These are phyloP conservation scores for Leccinum pellstonianum DNA, from an alignment of 768 basidiomycete genomes.

Conservation along the genomic window DNA sequence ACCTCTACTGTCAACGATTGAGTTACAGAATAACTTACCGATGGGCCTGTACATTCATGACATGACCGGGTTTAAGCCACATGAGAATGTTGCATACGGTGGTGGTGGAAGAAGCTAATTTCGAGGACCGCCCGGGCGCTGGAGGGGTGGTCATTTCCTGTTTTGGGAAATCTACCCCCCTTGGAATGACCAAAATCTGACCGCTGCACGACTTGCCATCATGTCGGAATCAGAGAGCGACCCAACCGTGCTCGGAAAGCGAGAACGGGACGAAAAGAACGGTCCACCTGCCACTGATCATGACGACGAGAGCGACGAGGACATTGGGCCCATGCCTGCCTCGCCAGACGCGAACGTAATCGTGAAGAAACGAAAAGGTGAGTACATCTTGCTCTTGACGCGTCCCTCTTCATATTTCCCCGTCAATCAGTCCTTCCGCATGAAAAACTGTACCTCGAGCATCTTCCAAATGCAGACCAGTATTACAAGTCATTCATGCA, in stretches of 20 bases:
- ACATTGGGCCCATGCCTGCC: slow-evolving; percentile 89
- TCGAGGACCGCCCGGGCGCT: too few species aligned
- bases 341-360: slow-evolving; percentile 36
- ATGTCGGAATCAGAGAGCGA: slow-evolving; percentile 52
- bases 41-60: too few species aligned
- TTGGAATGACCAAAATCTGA: too few species aligned
- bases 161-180: too few species aligned
- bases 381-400: slow-evolving; percentile 16
- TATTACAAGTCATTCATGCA: slow-evolving; percentile 99
- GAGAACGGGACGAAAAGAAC: slow-evolving; percentile 40
- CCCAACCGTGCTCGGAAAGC: slow-evolving; percentile 62
- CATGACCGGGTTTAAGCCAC: too few species aligned
- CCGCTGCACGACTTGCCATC: background rate
- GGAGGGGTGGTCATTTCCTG: too few species aligned
- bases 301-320: slow-evolving; percentile 61
- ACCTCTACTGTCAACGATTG: too few species aligned
- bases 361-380: slow-evolving; percentile 80
- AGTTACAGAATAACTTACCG: too few species aligned
- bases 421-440: slow-evolving; percentile 76
- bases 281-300: slow-evolving; percentile 16
- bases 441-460: slow-evolving; percentile 89
- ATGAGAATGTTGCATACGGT: too few species aligned
- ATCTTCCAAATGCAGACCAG: slow-evolving; percentile 87
- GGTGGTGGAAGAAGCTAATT: too few species aligned
- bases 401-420: slow-evolving; percentile 14